These are phyloP conservation scores for Cymodocea nodosa DNA, from an alignment of 116 monocot species.

Conservation along the genomic window DNA sequence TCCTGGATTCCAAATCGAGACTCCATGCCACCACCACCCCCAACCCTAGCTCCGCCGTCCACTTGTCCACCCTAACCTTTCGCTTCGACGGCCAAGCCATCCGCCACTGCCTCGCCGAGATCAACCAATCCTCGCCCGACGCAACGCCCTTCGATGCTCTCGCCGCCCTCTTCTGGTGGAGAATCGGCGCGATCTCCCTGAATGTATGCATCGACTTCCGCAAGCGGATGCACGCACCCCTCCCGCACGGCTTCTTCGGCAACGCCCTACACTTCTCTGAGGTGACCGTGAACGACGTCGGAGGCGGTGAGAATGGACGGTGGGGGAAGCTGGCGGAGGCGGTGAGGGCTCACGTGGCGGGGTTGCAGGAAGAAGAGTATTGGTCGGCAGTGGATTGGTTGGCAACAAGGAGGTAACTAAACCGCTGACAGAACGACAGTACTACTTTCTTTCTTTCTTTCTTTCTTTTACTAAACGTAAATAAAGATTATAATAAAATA, in stretches of 20 bases:
- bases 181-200: slow-evolving; percentile 5
- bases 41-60: not conserved
- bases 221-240: slow-evolving; percentile 62
- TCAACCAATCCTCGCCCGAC: slow-evolving; percentile 8
- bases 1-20: slow-evolving; percentile 20
- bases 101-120: slow-evolving; percentile 14
- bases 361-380: slow-evolving; percentile 60
- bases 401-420: slow-evolving; percentile 11
- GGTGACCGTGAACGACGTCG: slow-evolving; percentile 17
- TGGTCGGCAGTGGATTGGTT: slow-evolving; percentile 69
- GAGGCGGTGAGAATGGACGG: not conserved
- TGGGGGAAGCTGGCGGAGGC: slow-evolving; percentile 18
- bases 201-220: slow-evolving; percentile 49
- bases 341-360: slow-evolving; percentile 30
- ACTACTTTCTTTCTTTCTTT: too few species aligned
- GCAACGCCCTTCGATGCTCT: slow-evolving; percentile 43
- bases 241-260: slow-evolving; percentile 78
- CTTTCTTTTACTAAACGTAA: too few species aligned
- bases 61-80: slow-evolving; percentile 25
- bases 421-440: too few species aligned
- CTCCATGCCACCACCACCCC: not conserved
- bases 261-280: slow-evolving; percentile 63
- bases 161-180: slow-evolving; percentile 37
- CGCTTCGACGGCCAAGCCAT: slow-evolving; percentile 24
- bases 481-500: too few species aligned